phyloP scores from a whole-genome alignment of 2,329 filamentous ascomycete species.

The Basipetospora chlamydospora region DNA sequence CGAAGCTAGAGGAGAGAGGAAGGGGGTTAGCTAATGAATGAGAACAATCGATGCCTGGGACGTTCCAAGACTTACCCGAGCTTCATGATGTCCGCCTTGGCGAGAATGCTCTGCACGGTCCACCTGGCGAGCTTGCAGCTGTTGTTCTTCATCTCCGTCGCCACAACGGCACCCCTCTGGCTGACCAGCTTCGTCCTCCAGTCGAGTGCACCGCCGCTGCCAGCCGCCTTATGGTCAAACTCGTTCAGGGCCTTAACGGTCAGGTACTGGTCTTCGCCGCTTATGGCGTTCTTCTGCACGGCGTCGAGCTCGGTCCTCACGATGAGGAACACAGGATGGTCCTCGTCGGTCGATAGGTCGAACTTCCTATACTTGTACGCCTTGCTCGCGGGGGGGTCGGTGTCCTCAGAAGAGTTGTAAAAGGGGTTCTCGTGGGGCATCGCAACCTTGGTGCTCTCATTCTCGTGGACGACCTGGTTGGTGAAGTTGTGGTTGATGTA shows the following conservation, averaged over 20 bases:
- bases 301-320: conserved; percentile 94
- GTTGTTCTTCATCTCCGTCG: conserved; percentile 99
- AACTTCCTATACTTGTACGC: conserved; percentile 97
- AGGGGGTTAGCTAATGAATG: conserved; percentile 13
- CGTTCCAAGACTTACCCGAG: conserved; percentile 60
- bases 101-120: conserved; percentile 93
- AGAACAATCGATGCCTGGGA: conserved; percentile 3
- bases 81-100: conserved; percentile 97
- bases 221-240: conserved; percentile 96
- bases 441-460: conserved; percentile 59
- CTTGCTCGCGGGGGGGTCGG: conserved; percentile 87
- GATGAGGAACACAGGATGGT: conserved; percentile 83
- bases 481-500: conserved; percentile 99
- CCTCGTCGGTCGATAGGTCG: conserved; percentile 86
- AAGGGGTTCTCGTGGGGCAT: conserved; percentile 91
- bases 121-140: conserved; percentile 95
- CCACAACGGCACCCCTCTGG: conserved; percentile 91
- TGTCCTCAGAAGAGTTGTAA: conserved; percentile 88
- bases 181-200: conserved; percentile 91
- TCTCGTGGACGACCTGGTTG: conserved; percentile 85
- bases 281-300: conserved; percentile 86
- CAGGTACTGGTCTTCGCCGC: conserved; percentile 79
- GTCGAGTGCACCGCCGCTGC: conserved; percentile 86
- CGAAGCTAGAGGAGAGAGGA: conserved; percentile 48
- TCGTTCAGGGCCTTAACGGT: conserved; percentile 96